Base-by-base conservation (phyloP, 1,139 yeast genomes). In the Hyphopichia khmerensis region DNA sequence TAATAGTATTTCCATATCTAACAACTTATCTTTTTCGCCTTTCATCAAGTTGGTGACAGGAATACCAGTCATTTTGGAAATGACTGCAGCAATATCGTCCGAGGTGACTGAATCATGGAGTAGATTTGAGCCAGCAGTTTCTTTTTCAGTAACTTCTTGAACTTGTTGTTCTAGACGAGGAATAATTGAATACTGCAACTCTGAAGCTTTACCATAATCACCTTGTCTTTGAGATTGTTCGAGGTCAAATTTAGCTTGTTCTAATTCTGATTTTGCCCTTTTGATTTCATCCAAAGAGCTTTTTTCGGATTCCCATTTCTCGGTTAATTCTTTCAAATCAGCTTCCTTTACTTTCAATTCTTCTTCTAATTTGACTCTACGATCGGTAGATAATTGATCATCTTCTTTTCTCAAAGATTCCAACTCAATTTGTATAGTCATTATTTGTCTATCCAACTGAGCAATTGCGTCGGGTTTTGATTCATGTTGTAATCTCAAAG, bases 401-500 rank as follows among this genome's bases (percentile, higher is more conserved):
- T 89, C 89, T 62, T 93, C 99, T 59, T 93, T 93, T 56, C 91
- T 81, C 55, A 93, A 74, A 0, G 97, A 89, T 63, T 91, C 99
- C 46, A 93, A 73, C 63, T 93, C 99, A 52, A 93, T 93, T 64
- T 91, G 93, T 48, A 93, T 85, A 2, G 96, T 93, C 95, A 93
- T 89, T 40, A 91, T 84, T 32, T 83, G 77, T 47, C 98, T 81
- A 60, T 93, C 99, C 45, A 93, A 75, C 39, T 84, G 87, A 53
- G 91, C 93, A 42, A 93, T 87, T 3, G 93, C 89, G 58, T 93
- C 99, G 0, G 99, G 99, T 61, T 90, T 90, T 2, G 96, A 88
- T 66, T 93, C 99, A 60, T 93, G 98, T 64, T 93, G 99, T 47
- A 93, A 72, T 50, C 99, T 74, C 48, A 93, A 72, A 0, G 96